Base-by-base conservation (phyloP, 371 early-diverging fungal species). In the Batkoa obscura region DNA sequence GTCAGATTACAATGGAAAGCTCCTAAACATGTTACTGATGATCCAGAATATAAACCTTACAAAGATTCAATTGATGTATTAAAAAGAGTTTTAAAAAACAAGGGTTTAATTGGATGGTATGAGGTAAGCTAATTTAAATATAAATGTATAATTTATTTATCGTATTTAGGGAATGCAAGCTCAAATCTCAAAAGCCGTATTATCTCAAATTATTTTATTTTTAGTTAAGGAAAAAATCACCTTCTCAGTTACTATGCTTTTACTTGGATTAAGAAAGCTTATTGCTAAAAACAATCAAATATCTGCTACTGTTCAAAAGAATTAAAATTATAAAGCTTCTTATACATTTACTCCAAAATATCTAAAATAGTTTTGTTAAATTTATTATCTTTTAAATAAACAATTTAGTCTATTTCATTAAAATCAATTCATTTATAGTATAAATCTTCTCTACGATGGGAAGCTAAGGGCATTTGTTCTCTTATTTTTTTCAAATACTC, bases 1-100 rank as follows among this genome's bases (percentile, higher is more conserved):
- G 88, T 89, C 12, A 73, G 91, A 54, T 74, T 94, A 63, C 94
- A 94, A 66, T 94, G 93, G 91, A 85, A 83, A 63, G 88, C 92
- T 10, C 77, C 83, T 50, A 79, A 71, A 58, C 72, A 70, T 52
- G 67, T 75, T 59, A 71, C 66, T 23, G 69, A 67, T 34, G 66
- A 68, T 47, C 71, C 73, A 10, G 63, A 61, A 2, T 70, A 76
- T 32, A 63, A 77, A 51, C 68, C 70, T 8, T 94, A 94, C 71
- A 84, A 69, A 43, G 79, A 84, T 57, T 74, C 89, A n/a, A 60
- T 84, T 33, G 94, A 94, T 69, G 86, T 96, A 2, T 71, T 96
- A 55, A 59, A 66, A 49, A 86, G 88, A 62, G 85, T 88, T 17
- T 72, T 79, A 55, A 68, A 78, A 58, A 67, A 65, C 31, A 90